These are phyloP conservation scores for Suillus ampliporus DNA, from an alignment of 768 basidiomycete species.

Conservation along the genomic window DNA sequence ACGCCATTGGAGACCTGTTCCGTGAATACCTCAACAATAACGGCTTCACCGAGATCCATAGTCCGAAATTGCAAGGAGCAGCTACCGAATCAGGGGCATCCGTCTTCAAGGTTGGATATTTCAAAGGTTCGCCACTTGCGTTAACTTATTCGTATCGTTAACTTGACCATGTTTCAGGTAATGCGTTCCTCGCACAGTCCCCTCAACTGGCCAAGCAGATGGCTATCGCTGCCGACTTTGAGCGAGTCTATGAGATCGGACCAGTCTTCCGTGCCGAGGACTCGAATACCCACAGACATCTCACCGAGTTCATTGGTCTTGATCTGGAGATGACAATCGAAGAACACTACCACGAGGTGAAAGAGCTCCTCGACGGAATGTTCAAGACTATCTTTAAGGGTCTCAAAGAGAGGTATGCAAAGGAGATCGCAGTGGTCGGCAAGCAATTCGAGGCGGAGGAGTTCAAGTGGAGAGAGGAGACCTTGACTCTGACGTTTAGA, in stretches of 20 bases:
- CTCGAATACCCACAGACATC: constrained; percentile 95
- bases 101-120: constrained; percentile 98
- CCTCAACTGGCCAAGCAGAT: constrained; percentile 99
- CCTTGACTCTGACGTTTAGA: constrained; percentile 82
- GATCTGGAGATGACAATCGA: constrained; percentile 99
- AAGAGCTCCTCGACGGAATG: constrained; percentile 89
- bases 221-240: constrained; percentile 98
- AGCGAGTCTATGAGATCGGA: constrained; percentile 97
- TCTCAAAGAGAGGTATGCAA: constrained; percentile 73
- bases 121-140: constrained; percentile 67
- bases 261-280: constrained; percentile 98
- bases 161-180: constrained; percentile 53
- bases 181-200: constrained; percentile 93
- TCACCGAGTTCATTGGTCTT: constrained; percentile 98
- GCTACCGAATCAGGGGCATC: constrained; percentile 97
- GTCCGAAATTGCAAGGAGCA: constrained; percentile 95
- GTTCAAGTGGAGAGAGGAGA: constrained; percentile 94
- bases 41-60: constrained; percentile 94
- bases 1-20: constrained; percentile 89
- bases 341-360: constrained; percentile 97
- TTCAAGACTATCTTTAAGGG: constrained; percentile 88
- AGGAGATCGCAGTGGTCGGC: constrained; percentile 82
- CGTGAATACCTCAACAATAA: constrained; percentile 74
- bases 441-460: constrained; percentile 95
- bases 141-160: constrained; percentile 6